Conservation (phyloP, 768 basidiomycete species). For the Tricholoma furcatifolium region DNA sequence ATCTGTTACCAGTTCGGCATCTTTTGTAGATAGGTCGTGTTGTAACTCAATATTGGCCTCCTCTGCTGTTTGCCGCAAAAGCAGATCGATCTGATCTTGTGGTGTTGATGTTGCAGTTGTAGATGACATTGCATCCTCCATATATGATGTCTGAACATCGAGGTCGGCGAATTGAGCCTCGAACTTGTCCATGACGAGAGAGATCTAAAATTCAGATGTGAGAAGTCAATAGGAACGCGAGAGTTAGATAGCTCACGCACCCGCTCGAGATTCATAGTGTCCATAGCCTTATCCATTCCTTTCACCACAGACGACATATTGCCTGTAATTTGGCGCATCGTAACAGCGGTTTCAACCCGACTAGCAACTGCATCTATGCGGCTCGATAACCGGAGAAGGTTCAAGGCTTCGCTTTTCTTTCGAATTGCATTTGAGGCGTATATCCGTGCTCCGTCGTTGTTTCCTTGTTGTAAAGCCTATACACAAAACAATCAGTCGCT, state of each 20-base stretch:
- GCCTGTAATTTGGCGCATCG: conserved; percentile 95
- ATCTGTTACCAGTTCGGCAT: conserved; percentile 59
- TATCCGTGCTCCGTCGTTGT: conserved; percentile 95
- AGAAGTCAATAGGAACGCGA: neutral
- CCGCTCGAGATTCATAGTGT: conserved; percentile 96
- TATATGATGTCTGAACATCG: conserved; percentile 96
- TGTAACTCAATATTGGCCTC: conserved; percentile 95
- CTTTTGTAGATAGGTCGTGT: conserved; percentile 78
- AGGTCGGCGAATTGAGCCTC: conserved; percentile 95
- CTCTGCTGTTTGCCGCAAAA: conserved; percentile 93
- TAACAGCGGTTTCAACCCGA: conserved; percentile 96
- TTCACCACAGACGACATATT: conserved; percentile 96
- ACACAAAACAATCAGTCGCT: neutral
- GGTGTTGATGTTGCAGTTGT: conserved; percentile 93
- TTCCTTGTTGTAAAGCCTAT: conserved; percentile 94
- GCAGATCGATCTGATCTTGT: conserved; percentile 93
- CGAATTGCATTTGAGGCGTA: conserved; percentile 98
- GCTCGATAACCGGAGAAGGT: conserved; percentile 85
- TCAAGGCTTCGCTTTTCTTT: conserved; percentile 94
- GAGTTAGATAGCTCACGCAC: conserved; percentile 44
- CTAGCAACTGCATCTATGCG: conserved; percentile 97
- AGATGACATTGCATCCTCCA: conserved; percentile 95
- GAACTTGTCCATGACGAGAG: conserved; percentile 98
- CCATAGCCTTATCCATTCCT: conserved; percentile 99
- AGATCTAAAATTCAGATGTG: conserved; percentile 63